Evolutionary conservation across 257 asterid genomes (phyloP).

Genomic region (Coffea canephora): DNA sequence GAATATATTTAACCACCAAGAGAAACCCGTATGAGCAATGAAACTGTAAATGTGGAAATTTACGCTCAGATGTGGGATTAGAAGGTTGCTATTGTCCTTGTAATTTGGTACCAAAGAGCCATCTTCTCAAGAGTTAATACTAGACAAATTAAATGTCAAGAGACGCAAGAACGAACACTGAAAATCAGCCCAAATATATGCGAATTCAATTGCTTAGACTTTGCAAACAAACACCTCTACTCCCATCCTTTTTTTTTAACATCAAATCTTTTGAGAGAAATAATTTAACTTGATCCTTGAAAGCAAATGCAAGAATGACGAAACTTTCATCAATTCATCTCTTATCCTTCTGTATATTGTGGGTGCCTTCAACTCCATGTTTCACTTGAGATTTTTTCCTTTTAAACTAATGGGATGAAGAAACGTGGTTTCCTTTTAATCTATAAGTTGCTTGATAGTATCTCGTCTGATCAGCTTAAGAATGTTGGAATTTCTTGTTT

Average conservation of each 20-base stretch:
- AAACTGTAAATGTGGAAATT: no score
- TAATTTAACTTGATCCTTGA: neutral
- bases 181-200: neutral
- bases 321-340: neutral
- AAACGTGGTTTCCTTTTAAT: neutral
- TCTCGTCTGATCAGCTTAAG: neutral
- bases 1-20: no score
- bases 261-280: neutral
- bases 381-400: neutral
- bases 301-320: neutral
- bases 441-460: neutral
- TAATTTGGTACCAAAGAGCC: no score
- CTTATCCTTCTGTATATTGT: neutral
- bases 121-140: no score
- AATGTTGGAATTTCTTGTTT: slow-evolving; percentile 16
- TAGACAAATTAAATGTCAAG: no score
- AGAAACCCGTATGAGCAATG: no score
- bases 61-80: no score
- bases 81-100: no score
- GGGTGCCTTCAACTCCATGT: neutral
- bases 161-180: neutral
- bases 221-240: neutral
- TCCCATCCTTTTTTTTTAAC: neutral
- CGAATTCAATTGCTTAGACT: neutral
- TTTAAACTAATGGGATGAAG: neutral